Conservation (phyloP, 2,329 filamentous ascomycete genomes). For the Lachnellula cervina region DNA sequence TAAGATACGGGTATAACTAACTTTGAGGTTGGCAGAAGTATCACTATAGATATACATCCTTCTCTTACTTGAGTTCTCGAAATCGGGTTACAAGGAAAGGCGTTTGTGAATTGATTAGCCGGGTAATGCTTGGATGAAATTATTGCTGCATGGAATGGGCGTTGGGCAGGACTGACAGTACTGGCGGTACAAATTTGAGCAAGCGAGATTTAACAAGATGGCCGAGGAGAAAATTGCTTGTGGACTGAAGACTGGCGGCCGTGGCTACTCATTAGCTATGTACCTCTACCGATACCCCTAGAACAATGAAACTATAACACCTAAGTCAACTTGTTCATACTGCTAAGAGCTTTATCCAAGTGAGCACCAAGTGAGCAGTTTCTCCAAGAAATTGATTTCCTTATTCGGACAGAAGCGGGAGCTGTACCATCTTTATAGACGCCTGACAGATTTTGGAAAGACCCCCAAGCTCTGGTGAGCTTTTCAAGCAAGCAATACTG, state of each 20-base stretch:
- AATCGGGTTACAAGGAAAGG: background rate
- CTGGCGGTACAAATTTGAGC: background rate
- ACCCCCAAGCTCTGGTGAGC: background rate
- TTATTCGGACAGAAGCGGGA: background rate
- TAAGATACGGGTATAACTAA: constrained; percentile 27
- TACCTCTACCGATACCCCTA: background rate
- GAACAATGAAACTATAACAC: background rate
- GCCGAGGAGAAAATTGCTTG: background rate
- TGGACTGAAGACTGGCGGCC: background rate
- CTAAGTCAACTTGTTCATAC: background rate
- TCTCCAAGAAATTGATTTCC: too few relatives aligned
- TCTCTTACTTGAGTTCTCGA: background rate
- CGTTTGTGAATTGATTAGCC: background rate
- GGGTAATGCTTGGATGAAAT: background rate
- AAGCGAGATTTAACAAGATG: background rate
- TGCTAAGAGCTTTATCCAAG: background rate
- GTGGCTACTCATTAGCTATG: background rate
- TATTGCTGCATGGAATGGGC: background rate
- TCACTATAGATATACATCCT: background rate
- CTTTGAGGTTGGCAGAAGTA: background rate
- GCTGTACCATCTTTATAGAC: background rate
- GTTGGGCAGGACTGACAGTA: background rate
- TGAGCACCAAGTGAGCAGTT: too few relatives aligned
- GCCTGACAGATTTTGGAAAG: background rate
- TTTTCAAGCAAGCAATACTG: background rate